Conservation (phyloP, 1,284 basidiomycete species). For the Chalciporus sp. region DNA sequence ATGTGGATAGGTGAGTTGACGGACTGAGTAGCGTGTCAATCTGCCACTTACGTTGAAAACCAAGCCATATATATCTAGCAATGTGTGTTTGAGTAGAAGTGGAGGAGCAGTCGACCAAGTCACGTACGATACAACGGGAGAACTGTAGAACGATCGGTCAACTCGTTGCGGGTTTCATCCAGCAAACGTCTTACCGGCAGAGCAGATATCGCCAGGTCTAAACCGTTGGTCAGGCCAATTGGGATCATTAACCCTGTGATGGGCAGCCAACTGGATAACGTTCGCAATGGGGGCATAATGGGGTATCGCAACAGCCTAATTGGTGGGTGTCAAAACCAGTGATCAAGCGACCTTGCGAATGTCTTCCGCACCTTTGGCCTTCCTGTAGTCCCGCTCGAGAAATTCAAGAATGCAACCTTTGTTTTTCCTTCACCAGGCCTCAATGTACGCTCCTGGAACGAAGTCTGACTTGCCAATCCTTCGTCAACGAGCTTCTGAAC, state of each 20-base stretch:
- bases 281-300: constrained; percentile 72
- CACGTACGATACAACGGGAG: constrained; percentile 42
- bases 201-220: constrained; percentile 44
- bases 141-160: constrained; percentile 20
- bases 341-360: background rate
- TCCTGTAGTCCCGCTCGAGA: constrained; percentile 85
- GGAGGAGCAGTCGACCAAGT: background rate
- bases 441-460: constrained; percentile 54
- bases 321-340: background rate
- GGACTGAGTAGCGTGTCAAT: background rate
- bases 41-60: constrained; percentile 40
- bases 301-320: constrained; percentile 68
- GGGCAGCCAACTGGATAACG: constrained; percentile 59
- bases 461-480: constrained; percentile 45
- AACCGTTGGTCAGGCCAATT: constrained; percentile 33
- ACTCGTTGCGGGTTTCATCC: background rate
- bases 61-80: constrained; percentile 54
- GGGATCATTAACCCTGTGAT: constrained; percentile 48
- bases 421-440: constrained; percentile 64
- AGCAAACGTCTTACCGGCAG: constrained; percentile 35
- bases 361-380: constrained; percentile 64
- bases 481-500: constrained; percentile 59
- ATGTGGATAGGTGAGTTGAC: background rate
- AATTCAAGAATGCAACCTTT: constrained; percentile 73
- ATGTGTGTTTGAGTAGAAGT: background rate